Percentiles rank a stretch among this genome's conserved stretches.
Evolutionary conservation across 2,329 filamentous ascomycete species (phyloP).

Genomic region (Setomelanomma holmii): DNA sequence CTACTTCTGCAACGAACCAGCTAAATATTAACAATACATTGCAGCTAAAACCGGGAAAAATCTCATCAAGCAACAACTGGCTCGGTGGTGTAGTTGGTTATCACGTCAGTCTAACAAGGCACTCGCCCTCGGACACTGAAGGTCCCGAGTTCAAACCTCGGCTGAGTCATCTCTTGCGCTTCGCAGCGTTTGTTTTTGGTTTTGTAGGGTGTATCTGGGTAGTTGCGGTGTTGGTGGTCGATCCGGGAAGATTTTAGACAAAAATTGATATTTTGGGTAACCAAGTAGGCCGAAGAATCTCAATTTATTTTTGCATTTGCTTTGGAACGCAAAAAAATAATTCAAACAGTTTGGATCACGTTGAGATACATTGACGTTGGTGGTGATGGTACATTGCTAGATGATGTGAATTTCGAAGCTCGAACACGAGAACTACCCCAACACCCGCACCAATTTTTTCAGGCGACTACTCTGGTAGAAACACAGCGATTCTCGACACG

Average conservation of each 20-base stretch:
- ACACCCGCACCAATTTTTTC: not conserved
- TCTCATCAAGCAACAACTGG: slow-evolving; percentile 9
- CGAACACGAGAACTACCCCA: not conserved
- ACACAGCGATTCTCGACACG: not conserved
- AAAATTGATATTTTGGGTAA: not conserved
- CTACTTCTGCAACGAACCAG: too few relatives aligned
- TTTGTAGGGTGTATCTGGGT: not conserved
- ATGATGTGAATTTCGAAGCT: not conserved
- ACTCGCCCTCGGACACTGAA: not conserved
- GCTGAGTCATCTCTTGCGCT: not conserved
- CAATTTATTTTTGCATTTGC: too few relatives aligned
- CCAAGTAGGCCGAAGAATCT: not conserved
- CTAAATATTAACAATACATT: not conserved
- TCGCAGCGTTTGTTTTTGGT: not conserved
- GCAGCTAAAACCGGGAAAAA: not conserved
- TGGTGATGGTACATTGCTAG: not conserved
- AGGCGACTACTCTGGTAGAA: too few relatives aligned
- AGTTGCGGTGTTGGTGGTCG: not conserved
- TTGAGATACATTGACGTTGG: too few relatives aligned
- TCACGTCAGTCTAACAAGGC: slow-evolving; percentile 55
- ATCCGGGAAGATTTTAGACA: not conserved
- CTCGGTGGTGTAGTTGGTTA: slow-evolving; percentile 55
- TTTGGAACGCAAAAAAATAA: too few relatives aligned
- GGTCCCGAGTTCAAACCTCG: not conserved
- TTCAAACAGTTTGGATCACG: too few relatives aligned